phyloP scores from a whole-genome alignment of 495 filamentous ascomycete genomes.

The Staphylotrichum tortipilum region DNA sequence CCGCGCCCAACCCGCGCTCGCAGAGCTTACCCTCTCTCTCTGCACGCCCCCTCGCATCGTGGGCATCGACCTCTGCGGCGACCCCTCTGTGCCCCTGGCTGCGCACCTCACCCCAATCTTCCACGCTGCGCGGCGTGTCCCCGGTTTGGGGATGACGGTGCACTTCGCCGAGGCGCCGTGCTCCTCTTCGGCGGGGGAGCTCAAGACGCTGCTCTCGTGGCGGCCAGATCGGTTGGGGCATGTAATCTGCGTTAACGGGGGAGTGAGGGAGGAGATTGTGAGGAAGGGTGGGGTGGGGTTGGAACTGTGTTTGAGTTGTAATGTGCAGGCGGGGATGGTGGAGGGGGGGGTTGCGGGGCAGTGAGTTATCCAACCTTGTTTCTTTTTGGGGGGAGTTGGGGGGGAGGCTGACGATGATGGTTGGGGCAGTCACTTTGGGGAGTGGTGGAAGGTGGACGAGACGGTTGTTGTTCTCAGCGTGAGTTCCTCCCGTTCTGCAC shows the following conservation, averaged over 20 bases:
- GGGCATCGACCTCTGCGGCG: slow-evolving; percentile 72
- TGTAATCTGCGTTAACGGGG: slow-evolving; percentile 62
- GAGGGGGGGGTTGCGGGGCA: slow-evolving; percentile 59
- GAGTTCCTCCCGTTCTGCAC: slow-evolving; percentile 4
- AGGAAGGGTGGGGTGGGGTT: slow-evolving; percentile 41
- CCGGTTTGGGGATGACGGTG: slow-evolving; percentile 54
- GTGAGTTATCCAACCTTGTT: slow-evolving; percentile 15
- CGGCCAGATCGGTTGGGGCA: slow-evolving; percentile 66
- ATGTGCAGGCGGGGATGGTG: slow-evolving; percentile 69
- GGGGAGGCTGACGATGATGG: slow-evolving; percentile 1
- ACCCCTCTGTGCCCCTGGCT: slow-evolving; percentile 50
- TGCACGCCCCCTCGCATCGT: too few species aligned
- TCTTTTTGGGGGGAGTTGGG: not conserved
- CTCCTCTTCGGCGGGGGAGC: slow-evolving; percentile 47
- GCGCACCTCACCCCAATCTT: slow-evolving; percentile 48
- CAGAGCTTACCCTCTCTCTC: slow-evolving; percentile 51
- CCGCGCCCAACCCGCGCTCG: slow-evolving; percentile 47
- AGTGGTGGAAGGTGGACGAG: slow-evolving; percentile 32
- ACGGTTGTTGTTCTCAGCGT: slow-evolving; percentile 32
- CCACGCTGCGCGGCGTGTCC: slow-evolving; percentile 37
- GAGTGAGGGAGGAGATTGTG: slow-evolving; percentile 47
- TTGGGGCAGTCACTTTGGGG: slow-evolving; percentile 23
- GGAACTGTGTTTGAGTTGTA: slow-evolving; percentile 70
- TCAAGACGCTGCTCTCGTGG: slow-evolving; percentile 54
- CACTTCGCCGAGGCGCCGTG: slow-evolving; percentile 66